These are phyloP conservation scores for Opeltia flavorubescens DNA, from an alignment of 495 filamentous ascomycete species.

Conservation along the genomic window DNA sequence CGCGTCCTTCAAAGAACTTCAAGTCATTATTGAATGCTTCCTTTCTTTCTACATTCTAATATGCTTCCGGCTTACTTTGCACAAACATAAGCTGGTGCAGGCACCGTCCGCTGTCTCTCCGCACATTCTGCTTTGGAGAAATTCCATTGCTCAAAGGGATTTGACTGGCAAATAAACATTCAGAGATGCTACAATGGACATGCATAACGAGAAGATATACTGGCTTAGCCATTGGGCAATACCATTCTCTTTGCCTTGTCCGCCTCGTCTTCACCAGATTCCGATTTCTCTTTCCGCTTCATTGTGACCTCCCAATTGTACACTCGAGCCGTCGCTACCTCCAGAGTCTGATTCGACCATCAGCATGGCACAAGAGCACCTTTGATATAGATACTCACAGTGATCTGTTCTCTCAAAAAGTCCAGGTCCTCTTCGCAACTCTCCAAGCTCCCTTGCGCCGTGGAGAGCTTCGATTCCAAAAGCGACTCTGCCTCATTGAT, in stretches of 20 bases:
- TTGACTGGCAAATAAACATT: background rate
- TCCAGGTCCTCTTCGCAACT: conserved; percentile 96
- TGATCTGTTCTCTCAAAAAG: conserved; percentile 92
- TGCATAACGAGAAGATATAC: background rate
- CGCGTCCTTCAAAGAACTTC: too few relatives aligned
- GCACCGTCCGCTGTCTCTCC: too few relatives aligned
- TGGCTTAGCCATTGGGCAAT: conserved; percentile 7
- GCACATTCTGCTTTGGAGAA: too few relatives aligned
- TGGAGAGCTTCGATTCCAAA: conserved; percentile 60
- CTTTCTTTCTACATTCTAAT: too few relatives aligned
- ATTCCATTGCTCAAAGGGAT: background rate
- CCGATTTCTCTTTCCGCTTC: conserved; percentile 78
- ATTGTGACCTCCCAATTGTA: conserved; percentile 98
- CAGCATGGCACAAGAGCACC: conserved; percentile 10
- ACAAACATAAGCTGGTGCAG: too few relatives aligned
- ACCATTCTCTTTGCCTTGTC: conserved; percentile 2
- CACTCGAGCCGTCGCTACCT: conserved; percentile 90
- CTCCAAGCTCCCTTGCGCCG: conserved; percentile 59
- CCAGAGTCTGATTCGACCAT: conserved; percentile 58
- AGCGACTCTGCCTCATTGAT: conserved; percentile 73
- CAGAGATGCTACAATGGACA: background rate
- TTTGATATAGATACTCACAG: conserved; percentile 38
- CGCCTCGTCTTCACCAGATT: conserved; percentile 35
- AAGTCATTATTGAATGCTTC: too few relatives aligned
- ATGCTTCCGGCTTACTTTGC: too few relatives aligned